Percentiles rank a stretch among this genome's conserved stretches.
phyloP scores from a whole-genome alignment of 2,329 filamentous ascomycete species.

The Thelonectria discophora region DNA sequence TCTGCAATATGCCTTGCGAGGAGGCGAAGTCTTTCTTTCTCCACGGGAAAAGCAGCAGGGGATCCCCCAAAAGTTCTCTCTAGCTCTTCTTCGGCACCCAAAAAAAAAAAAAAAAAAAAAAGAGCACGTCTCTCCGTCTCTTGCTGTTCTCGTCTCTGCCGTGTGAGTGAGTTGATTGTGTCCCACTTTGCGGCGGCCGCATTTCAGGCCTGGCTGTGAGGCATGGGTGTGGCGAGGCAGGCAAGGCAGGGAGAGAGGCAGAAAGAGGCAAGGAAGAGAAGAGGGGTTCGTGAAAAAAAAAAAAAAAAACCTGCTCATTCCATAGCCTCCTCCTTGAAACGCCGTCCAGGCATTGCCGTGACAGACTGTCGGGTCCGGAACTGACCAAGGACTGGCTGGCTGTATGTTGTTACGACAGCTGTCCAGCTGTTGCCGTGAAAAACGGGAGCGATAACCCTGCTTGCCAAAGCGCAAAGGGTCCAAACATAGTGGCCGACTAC shows the following conservation, averaged over 20 bases:
- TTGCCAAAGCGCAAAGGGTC: constrained; percentile 7
- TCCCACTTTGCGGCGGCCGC: constrained; percentile 21
- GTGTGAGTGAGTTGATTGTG: constrained; percentile 13
- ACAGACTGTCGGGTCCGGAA: constrained; percentile 27
- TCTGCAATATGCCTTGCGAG: neutral
- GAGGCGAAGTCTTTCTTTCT: neutral
- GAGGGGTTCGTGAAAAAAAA: no score
- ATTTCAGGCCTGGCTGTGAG: constrained; percentile 31
- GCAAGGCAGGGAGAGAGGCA: no score
- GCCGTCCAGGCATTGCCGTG: constrained; percentile 18
- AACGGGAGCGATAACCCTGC: constrained; percentile 7
- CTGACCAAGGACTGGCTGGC: constrained; percentile 14
- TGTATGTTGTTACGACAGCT: constrained; percentile 7
- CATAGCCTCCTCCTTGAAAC: constrained; percentile 27
- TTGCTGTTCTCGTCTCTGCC: neutral
- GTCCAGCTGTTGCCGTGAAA: constrained; percentile 3
- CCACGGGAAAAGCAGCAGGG: neutral
- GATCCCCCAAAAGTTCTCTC: neutral
- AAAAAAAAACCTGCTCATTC: constrained; percentile 10
- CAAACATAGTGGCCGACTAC: neutral
- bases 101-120: no score
- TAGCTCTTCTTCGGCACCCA: no score
- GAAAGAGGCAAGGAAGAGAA: no score
- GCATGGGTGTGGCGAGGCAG: neutral
- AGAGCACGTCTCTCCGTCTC: neutral